Conservation (phyloP, 176 grass and related monocot genomes). For the Hyparrhenia diplandra region DNA sequence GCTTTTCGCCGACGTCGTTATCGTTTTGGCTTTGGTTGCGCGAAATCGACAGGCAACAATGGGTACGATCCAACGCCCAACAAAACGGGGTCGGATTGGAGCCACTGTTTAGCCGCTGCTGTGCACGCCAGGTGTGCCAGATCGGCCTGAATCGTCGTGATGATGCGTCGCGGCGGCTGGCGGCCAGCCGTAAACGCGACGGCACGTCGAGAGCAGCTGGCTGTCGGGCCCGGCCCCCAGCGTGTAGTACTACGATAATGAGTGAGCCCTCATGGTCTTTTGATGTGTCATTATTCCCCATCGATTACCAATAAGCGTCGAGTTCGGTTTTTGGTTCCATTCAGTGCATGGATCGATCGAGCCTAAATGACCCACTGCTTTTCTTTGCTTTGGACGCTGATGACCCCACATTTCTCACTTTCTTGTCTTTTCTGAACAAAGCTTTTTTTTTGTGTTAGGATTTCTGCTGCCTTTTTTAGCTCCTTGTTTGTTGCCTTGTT, state of each 20-base stretch:
- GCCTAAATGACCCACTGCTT: conserved; percentile 10
- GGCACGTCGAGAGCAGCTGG: conserved; percentile 31
- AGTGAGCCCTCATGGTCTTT: background rate
- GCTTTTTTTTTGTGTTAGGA: too few species aligned
- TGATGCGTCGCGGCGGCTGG: background rate
- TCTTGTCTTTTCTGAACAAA: too few species aligned
- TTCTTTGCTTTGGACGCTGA: too few species aligned
- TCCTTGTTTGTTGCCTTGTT: background rate
- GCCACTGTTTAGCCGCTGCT: background rate
- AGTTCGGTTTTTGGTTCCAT: conserved; percentile 42
- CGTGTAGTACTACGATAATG: conserved; percentile 11
- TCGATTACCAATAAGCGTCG: conserved; percentile 1
- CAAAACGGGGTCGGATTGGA: background rate
- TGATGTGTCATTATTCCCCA: conserved; percentile 32
- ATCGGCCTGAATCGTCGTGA: background rate
- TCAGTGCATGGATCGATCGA: conserved; percentile 29
- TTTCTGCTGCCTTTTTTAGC: too few species aligned
- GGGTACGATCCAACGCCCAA: background rate
- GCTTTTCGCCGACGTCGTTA: background rate
- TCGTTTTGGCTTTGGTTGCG: background rate
- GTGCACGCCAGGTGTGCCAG: background rate
- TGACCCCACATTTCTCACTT: too few species aligned
- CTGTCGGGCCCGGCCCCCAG: background rate
- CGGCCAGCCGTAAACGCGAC: background rate
- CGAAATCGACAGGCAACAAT: background rate